Conservation (phyloP, 1,139 yeast species). For the Diutina mesorugosa region DNA sequence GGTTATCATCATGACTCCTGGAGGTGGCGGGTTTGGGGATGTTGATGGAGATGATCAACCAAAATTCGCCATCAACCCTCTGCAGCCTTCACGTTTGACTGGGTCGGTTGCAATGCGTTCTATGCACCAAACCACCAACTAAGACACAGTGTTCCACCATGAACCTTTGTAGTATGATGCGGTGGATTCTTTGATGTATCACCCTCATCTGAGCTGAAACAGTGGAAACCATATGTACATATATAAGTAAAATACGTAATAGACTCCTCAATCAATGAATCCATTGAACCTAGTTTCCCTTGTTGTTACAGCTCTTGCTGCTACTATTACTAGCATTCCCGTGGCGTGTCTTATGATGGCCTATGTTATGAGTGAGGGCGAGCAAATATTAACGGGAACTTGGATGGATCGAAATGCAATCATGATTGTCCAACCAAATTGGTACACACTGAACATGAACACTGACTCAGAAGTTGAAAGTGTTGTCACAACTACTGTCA, state of each 20-base stretch:
- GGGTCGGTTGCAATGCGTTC: background rate
- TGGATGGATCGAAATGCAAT: background rate
- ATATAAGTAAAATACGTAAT: background rate
- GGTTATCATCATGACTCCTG: conserved; percentile 34
- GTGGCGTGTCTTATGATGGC: background rate
- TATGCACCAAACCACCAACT: background rate
- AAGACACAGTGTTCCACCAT: background rate
- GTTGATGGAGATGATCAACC: background rate
- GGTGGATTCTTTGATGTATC: background rate
- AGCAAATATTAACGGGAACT: background rate
- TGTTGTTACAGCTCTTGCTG: background rate
- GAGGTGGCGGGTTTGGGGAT: conserved; percentile 43
- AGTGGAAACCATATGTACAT: background rate
- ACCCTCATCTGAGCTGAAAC: background rate
- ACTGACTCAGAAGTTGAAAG: background rate
- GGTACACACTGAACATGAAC: background rate
- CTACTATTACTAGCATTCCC: background rate
- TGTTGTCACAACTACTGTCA: background rate
- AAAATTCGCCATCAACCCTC: background rate
- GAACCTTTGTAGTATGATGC: background rate
- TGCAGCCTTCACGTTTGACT: background rate
- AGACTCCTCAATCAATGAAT: background rate
- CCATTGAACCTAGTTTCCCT: background rate
- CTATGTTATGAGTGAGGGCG: background rate
- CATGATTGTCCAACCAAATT: background rate